phyloP scores from a whole-genome alignment of 495 filamentous ascomycete genomes.

The Lasiosphaeris hirsuta region DNA sequence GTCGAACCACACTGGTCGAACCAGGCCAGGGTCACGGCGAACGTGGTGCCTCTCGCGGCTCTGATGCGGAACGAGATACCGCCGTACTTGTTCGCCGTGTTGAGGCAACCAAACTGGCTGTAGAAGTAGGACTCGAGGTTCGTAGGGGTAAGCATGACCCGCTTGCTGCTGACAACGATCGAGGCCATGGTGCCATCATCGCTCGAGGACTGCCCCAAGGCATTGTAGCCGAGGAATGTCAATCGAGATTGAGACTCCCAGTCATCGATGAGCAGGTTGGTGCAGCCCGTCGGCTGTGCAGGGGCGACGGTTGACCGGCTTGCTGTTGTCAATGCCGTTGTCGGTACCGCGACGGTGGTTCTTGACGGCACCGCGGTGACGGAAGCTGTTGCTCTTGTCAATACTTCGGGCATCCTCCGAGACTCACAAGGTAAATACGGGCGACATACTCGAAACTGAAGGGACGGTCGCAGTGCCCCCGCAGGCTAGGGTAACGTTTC shows the following conservation, averaged over 20 bases:
- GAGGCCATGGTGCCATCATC: slow-evolving; percentile 61
- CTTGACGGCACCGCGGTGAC: background rate
- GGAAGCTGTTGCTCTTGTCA: background rate
- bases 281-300: slow-evolving; percentile 36
- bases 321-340: slow-evolving; percentile 9
- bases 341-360: slow-evolving; percentile 13
- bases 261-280: slow-evolving; percentile 56
- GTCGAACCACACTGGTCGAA: slow-evolving; percentile 43
- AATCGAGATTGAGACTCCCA: slow-evolving; percentile 61
- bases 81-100: slow-evolving; percentile 49
- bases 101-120: slow-evolving; percentile 54
- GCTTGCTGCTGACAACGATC: slow-evolving; percentile 47
- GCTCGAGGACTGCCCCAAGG: slow-evolving; percentile 53
- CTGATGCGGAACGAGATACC: slow-evolving; percentile 57
- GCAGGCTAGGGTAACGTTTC: slow-evolving; percentile 52
- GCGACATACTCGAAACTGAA: slow-evolving; percentile 19
- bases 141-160: slow-evolving; percentile 51
- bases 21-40: slow-evolving; percentile 49
- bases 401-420: no score
- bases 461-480: slow-evolving; percentile 15
- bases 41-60: slow-evolving; percentile 53
- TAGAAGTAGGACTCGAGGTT: slow-evolving; percentile 56
- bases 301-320: slow-evolving; percentile 20
- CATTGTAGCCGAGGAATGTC: slow-evolving; percentile 63
- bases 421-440: background rate